phyloP scores from a whole-genome alignment of 805 yeast genomes.

The Pichia manshurica region DNA sequence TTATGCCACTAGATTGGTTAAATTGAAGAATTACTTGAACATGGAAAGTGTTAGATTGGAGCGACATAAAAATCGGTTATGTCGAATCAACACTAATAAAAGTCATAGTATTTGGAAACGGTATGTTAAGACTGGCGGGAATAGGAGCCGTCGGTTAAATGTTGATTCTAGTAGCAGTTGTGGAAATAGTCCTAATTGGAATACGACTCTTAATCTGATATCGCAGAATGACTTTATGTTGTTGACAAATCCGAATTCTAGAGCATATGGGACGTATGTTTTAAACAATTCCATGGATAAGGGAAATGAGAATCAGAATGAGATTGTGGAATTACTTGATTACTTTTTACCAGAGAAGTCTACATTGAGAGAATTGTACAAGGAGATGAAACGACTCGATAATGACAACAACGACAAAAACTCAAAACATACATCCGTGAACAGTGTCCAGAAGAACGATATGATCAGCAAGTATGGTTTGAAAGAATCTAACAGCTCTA shows the following conservation, averaged over 20 bases:
- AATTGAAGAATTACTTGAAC: slow-evolving; percentile 28
- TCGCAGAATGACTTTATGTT: slow-evolving; percentile 28
- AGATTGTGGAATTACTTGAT: slow-evolving; percentile 14
- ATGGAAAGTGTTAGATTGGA: slow-evolving; percentile 23
- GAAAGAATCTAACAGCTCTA: slow-evolving; percentile 1
- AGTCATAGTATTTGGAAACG: slow-evolving; percentile 9
- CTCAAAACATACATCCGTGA: not conserved
- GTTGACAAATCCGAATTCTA: slow-evolving; percentile 26
- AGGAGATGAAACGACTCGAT: slow-evolving; percentile 9
- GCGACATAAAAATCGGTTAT: slow-evolving; percentile 19
- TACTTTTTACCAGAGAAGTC: slow-evolving; percentile 16
- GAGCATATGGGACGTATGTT: slow-evolving; percentile 22
- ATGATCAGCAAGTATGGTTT: slow-evolving; percentile 12
- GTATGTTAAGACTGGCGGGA: slow-evolving; percentile 1
- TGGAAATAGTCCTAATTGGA: not conserved
- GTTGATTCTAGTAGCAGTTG: not conserved
- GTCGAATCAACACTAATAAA: slow-evolving; percentile 7
- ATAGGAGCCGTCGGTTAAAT: not conserved
- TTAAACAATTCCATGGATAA: slow-evolving; percentile 19
- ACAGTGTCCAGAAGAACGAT: slow-evolving; percentile 5
- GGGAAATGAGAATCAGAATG: slow-evolving; percentile 19
- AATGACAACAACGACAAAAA: slow-evolving; percentile 4
- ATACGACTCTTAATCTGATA: not conserved
- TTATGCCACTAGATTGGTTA: slow-evolving; percentile 27
- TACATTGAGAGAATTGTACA: slow-evolving; percentile 8